phyloP scores from a whole-genome alignment of 108 stramenopile genomes.

The Discostella stelligeroides region DNA sequence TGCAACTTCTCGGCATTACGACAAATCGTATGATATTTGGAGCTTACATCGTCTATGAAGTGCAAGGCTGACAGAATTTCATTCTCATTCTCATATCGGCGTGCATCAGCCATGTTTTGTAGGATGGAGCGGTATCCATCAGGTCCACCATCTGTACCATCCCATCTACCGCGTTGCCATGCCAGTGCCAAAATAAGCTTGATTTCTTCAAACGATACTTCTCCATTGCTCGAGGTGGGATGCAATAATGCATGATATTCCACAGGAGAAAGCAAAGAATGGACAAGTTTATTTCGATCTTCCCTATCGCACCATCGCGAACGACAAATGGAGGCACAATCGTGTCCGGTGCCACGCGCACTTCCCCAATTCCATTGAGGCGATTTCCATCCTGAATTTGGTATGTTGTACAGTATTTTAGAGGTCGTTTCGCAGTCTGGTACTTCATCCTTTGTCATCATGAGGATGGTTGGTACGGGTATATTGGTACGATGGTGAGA shows the following conservation, averaged over 20 bases:
- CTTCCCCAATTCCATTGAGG: conserved; percentile 83
- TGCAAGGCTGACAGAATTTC: conserved; percentile 33
- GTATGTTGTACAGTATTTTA: conserved; percentile 67
- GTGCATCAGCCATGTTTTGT: conserved; percentile 61
- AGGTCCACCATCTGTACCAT: conserved; percentile 56
- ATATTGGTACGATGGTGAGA: too few species aligned
- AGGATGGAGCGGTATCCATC: conserved; percentile 67
- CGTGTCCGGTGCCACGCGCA: conserved; percentile 79
- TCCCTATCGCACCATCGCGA: conserved; percentile 45
- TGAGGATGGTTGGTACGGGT: too few species aligned
- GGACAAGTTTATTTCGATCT: conserved; percentile 50
- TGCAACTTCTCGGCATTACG: conserved; percentile 31
- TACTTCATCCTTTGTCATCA: too few species aligned
- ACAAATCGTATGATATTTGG: conserved; percentile 48
- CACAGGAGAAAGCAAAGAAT: conserved; percentile 47
- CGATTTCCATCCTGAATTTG: conserved; percentile 72
- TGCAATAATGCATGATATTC: conserved; percentile 12
- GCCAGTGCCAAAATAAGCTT: conserved; percentile 75
- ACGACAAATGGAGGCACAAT: conserved; percentile 79
- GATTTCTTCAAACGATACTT: conserved; percentile 70
- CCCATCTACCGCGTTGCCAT: conserved; percentile 72
- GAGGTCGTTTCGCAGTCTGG: background rate
- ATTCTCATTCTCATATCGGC: conserved; percentile 68
- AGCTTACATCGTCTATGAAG: conserved; percentile 65
- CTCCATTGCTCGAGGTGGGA: conserved; percentile 16